Percentiles rank a stretch among this genome's conserved stretches.
Evolutionary conservation across 164 flowering plant species (phyloP).

Genomic region (Vitis rotundifolia): DNA sequence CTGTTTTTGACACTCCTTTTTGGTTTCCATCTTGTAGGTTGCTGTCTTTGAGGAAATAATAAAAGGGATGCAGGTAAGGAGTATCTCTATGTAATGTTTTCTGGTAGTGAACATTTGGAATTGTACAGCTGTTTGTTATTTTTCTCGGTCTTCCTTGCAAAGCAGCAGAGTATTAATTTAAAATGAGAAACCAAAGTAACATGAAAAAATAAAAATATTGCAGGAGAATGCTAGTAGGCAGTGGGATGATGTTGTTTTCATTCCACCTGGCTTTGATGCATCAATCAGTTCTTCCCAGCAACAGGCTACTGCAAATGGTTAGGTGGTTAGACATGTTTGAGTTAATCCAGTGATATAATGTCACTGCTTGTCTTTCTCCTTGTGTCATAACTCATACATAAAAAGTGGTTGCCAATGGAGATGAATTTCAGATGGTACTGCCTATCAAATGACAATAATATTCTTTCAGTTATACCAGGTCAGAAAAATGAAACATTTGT

Average conservation of each 20-base stretch:
- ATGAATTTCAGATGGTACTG: no score
- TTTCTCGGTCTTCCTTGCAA: background rate
- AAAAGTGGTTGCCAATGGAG: no score
- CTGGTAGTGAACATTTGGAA: background rate
- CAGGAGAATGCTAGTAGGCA: slow-evolving; percentile 58
- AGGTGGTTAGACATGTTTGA: background rate
- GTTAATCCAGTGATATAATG: no score
- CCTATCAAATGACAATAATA: no score
- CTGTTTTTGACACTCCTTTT: background rate
- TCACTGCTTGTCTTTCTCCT: no score
- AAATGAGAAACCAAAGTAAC: background rate
- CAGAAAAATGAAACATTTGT: no score
- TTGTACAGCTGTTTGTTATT: background rate
- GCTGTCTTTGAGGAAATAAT: slow-evolving; percentile 80
- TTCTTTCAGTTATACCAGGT: no score
- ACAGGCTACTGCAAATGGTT: background rate
- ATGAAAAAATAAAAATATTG: slow-evolving; percentile 14
- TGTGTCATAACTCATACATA: no score
- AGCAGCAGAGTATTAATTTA: background rate
- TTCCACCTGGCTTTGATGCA: slow-evolving; percentile 92
- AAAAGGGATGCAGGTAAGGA: slow-evolving; percentile 72
- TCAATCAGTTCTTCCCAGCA: slow-evolving; percentile 40
- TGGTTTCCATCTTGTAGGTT: slow-evolving; percentile 43
- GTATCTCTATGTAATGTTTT: background rate
- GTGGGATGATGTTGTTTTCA: slow-evolving; percentile 86